phyloP scores from a whole-genome alignment of 768 basidiomycete genomes.

The Lyophyllum decastes region DNA sequence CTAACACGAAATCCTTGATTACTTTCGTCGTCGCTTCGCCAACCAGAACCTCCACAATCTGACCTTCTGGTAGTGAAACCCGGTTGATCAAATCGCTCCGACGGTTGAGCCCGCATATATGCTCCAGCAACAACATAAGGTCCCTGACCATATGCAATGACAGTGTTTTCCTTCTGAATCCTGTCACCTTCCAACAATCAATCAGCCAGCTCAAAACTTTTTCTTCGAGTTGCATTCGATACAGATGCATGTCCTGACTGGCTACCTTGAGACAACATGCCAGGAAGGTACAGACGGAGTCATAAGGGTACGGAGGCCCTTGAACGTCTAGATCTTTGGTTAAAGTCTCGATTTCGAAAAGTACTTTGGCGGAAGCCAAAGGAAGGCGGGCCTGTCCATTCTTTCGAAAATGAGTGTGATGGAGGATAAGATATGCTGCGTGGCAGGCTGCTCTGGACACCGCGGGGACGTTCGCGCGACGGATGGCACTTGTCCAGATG shows the following conservation, averaged over 20 bases:
- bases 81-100: slow-evolving; percentile 45
- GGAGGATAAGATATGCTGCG: slow-evolving; percentile 56
- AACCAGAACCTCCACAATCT: slow-evolving; percentile 59
- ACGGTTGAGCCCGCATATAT: slow-evolving; percentile 57
- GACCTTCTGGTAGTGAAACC: slow-evolving; percentile 69
- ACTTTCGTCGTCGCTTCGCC: slow-evolving; percentile 57
- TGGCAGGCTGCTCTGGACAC: slow-evolving; percentile 84
- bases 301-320: slow-evolving; percentile 84
- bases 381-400: slow-evolving; percentile 24
- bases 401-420: slow-evolving; percentile 27
- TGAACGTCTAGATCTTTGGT: slow-evolving; percentile 87
- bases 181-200: slow-evolving; percentile 61
- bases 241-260: slow-evolving; percentile 79
- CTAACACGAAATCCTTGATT: slow-evolving; percentile 72
- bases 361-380: slow-evolving; percentile 57
- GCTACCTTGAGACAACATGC: slow-evolving; percentile 67
- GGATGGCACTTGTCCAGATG: slow-evolving; percentile 82
- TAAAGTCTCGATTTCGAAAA: slow-evolving; percentile 76
- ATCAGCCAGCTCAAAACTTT: slow-evolving; percentile 82
- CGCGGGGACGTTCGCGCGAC: slow-evolving; percentile 65
- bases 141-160: slow-evolving; percentile 60
- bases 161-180: slow-evolving; percentile 40
- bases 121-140: slow-evolving; percentile 61
- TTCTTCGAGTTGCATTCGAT: slow-evolving; percentile 85
- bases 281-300: slow-evolving; percentile 88